Percentiles rank a stretch among this genome's conserved stretches.
These are phyloP conservation scores for Yamadazyma olivae DNA, from an alignment of 805 yeast genomes.

Conservation along the genomic window DNA sequence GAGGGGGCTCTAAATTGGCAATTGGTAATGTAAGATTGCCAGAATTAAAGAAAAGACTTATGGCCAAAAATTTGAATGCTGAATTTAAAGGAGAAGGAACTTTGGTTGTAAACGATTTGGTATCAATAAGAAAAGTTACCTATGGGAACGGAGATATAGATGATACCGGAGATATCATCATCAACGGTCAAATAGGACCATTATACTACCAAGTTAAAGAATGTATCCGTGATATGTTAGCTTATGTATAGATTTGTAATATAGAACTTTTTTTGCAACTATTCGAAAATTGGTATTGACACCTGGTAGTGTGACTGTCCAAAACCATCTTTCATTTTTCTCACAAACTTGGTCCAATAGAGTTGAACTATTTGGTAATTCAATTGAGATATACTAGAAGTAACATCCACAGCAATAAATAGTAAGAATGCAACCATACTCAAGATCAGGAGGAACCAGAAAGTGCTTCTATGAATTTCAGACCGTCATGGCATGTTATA, in stretches of 20 bases:
- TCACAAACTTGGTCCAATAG: conserved; percentile 2
- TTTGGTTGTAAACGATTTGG: conserved; percentile 73
- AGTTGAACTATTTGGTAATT: conserved; percentile 2
- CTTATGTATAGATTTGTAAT: conserved; percentile 48
- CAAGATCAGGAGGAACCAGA: conserved; percentile 47
- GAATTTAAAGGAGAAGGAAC: conserved; percentile 94
- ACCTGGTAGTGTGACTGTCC: background rate
- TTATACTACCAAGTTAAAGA: conserved; percentile 77
- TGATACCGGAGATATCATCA: conserved; percentile 76
- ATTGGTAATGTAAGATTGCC: conserved; percentile 88
- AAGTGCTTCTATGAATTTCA: conserved; percentile 48
- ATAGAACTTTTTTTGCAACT: background rate
- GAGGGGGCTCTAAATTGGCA: conserved; percentile 43
- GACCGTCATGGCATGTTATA: conserved; percentile 41
- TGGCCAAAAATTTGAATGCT: conserved; percentile 60
- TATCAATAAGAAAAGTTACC: conserved; percentile 69
- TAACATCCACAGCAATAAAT: too few relatives aligned
- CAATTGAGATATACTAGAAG: too few relatives aligned
- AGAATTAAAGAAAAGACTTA: conserved; percentile 66
- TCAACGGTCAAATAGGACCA: conserved; percentile 77
- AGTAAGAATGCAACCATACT: conserved; percentile 40
- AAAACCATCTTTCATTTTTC: background rate
- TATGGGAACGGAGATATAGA: conserved; percentile 35
- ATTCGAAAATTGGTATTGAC: background rate
- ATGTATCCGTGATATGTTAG: conserved; percentile 69